phyloP scores from a whole-genome alignment of 148 eudicot genomes.

The Fagopyrum esculentum region DNA sequence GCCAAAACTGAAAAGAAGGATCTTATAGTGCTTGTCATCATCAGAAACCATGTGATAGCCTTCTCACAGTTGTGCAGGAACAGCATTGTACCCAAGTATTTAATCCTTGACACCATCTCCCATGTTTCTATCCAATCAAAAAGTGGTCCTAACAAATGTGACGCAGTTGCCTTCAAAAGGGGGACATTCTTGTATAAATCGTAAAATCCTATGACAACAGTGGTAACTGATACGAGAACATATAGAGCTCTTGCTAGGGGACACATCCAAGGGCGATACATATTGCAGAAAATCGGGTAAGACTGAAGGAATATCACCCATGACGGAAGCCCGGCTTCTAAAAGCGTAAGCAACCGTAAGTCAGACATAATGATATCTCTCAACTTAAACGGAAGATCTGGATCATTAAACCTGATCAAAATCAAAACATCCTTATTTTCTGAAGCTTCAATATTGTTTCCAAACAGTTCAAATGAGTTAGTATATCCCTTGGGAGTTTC shows the following conservation, averaged over 20 bases:
- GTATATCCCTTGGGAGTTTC: slow-evolving; percentile 28
- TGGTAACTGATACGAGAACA: slow-evolving; percentile 58
- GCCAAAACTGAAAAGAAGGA: slow-evolving; percentile 66
- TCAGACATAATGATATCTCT: slow-evolving; percentile 65
- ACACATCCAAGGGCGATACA: slow-evolving; percentile 99
- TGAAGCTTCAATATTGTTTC: slow-evolving; percentile 49
- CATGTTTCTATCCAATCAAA: slow-evolving; percentile 96
- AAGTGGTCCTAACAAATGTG: slow-evolving; percentile 85
- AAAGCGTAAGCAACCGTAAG: slow-evolving; percentile 73
- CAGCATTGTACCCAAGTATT: slow-evolving; percentile 90
- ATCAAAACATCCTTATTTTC: slow-evolving; percentile 69
- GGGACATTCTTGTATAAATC: slow-evolving; percentile 97
- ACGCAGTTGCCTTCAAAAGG: slow-evolving; percentile 84
- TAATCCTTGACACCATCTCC: slow-evolving; percentile 93
- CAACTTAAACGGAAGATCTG: slow-evolving; percentile 73
- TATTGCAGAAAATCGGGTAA: slow-evolving; percentile 76
- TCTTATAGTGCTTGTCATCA: slow-evolving; percentile 51
- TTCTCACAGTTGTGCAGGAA: slow-evolving; percentile 85
- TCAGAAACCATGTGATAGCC: slow-evolving; percentile 77
- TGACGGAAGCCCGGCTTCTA: slow-evolving; percentile 97
- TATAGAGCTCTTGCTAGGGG: slow-evolving; percentile 86
- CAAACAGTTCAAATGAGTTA: slow-evolving; percentile 43
- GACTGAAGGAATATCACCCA: slow-evolving; percentile 98
- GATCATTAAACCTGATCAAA: slow-evolving; percentile 70
- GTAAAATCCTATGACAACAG: slow-evolving; percentile 91